Evolutionary conservation across 768 basidiomycete genomes (phyloP).

Genomic region (Daedaleopsis nitida): DNA sequence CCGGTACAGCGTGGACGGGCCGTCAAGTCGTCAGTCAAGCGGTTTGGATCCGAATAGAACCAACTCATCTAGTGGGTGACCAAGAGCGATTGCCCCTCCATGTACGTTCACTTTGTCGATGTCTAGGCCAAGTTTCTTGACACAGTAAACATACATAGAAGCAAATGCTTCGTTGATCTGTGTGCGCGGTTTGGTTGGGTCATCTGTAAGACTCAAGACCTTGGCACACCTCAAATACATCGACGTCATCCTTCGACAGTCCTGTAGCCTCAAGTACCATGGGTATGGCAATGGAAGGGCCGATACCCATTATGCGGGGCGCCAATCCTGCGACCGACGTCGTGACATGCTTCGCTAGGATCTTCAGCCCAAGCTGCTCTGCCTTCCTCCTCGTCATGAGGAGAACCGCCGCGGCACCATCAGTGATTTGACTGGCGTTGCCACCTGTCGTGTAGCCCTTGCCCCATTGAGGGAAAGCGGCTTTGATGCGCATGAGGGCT

Average conservation of each 20-base stretch:
- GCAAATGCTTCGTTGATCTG: conserved; percentile 94
- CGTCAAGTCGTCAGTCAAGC: conserved; percentile 22
- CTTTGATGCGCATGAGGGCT: conserved; percentile 58
- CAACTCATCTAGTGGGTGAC: conserved; percentile 78
- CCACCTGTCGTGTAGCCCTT: conserved; percentile 76
- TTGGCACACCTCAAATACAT: conserved; percentile 69
- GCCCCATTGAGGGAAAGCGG: conserved; percentile 87
- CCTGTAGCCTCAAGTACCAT: conserved; percentile 70
- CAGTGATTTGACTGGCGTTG: conserved; percentile 84
- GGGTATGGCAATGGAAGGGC: conserved; percentile 83
- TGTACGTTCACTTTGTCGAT: conserved; percentile 81
- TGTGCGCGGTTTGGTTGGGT: not conserved
- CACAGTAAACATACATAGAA: conserved; percentile 75
- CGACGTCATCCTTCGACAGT: conserved; percentile 67
- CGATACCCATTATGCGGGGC: conserved; percentile 88
- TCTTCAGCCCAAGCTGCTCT: conserved; percentile 66
- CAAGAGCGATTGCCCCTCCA: conserved; percentile 88
- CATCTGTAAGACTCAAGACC: not conserved
- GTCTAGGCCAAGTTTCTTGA: conserved; percentile 65
- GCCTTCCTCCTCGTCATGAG: conserved; percentile 83
- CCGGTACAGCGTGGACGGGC: conserved; percentile 72
- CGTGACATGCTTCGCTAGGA: conserved; percentile 80
- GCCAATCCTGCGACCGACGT: conserved; percentile 72
- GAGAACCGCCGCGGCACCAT: conserved; percentile 80
- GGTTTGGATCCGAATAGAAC: not conserved